Conservation (phyloP, 208 protist species). For the Trypanosoma caninum region DNA sequence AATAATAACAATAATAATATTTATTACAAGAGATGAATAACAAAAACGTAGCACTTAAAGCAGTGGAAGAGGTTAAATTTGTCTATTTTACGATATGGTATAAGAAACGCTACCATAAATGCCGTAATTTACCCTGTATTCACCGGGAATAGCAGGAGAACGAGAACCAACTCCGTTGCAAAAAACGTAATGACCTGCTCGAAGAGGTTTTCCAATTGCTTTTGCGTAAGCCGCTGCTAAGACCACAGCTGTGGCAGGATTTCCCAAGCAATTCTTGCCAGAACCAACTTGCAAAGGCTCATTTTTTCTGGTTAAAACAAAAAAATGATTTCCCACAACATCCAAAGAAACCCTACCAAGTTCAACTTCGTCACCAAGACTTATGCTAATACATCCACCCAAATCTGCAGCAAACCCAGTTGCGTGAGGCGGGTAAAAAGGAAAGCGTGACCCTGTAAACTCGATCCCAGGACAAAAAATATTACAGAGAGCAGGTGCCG, state of each 20-base stretch:
- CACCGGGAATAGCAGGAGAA: conserved; percentile 41
- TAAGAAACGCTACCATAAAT: conserved; percentile 37
- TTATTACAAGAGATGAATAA: conserved; percentile 5
- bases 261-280: conserved; percentile 46
- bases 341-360: conserved; percentile 22
- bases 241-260: conserved; percentile 36
- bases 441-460: conserved; percentile 73
- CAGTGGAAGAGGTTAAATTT: neutral
- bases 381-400: conserved; percentile 47
- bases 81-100: conserved; percentile 13
- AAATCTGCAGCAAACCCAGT: conserved; percentile 66
- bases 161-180: conserved; percentile 50
- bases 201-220: conserved; percentile 47
- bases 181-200: conserved; percentile 50
- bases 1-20: no score
- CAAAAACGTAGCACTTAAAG: conserved; percentile 1
- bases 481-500: conserved; percentile 21
- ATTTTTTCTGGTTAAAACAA: conserved; percentile 59
- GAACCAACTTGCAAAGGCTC: conserved; percentile 70
- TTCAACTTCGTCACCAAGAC: conserved; percentile 32
- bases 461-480: conserved; percentile 50
- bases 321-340: conserved; percentile 26
- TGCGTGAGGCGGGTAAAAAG: conserved; percentile 69
- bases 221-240: conserved; percentile 47
- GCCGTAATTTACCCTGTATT: conserved; percentile 76